Evolutionary conservation across 2,329 filamentous ascomycete species (phyloP).

Genomic region (Trichoderma citrinoviride): DNA sequence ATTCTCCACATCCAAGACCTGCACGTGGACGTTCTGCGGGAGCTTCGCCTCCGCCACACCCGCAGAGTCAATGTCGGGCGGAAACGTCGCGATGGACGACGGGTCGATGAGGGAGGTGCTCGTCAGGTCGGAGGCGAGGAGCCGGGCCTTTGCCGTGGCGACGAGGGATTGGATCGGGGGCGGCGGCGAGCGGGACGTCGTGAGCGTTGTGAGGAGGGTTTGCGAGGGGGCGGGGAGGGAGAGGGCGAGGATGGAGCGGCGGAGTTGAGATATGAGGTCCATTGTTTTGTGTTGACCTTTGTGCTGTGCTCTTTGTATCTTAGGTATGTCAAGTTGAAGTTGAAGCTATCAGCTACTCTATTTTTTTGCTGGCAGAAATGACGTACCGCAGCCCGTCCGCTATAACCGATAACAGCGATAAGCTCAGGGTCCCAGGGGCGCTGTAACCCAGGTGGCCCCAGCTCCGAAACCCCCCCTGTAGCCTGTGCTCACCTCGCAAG

Average conservation of each 20-base stretch:
- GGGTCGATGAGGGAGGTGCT: slow-evolving; percentile 41
- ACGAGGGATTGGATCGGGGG: slow-evolving; percentile 68
- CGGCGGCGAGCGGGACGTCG: slow-evolving; percentile 53
- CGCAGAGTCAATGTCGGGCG: slow-evolving; percentile 53
- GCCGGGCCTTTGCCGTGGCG: slow-evolving; percentile 75
- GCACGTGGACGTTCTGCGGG: slow-evolving; percentile 64
- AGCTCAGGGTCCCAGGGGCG: neutral
- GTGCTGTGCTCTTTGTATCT: neutral
- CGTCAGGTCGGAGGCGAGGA: slow-evolving; percentile 76
- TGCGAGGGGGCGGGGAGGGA: slow-evolving; percentile 51
- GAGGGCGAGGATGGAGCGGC: slow-evolving; percentile 49
- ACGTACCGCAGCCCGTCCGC: neutral
- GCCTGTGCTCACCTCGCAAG: neutral
- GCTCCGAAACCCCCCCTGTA: neutral
- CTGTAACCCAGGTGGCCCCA: slow-evolving; percentile 25
- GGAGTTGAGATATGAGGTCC: slow-evolving; percentile 30
- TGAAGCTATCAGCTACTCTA: neutral
- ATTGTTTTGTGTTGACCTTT: slow-evolving; percentile 17
- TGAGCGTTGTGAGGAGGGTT: slow-evolving; percentile 63
- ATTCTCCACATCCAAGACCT: slow-evolving; percentile 85
- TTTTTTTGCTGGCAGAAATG: neutral
- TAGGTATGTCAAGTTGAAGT: neutral
- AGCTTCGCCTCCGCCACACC: slow-evolving; percentile 56
- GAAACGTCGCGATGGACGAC: slow-evolving; percentile 42
- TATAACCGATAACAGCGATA: neutral